Conservation (phyloP, 2,329 filamentous ascomycete species). For the Aureobasidium lini region DNA sequence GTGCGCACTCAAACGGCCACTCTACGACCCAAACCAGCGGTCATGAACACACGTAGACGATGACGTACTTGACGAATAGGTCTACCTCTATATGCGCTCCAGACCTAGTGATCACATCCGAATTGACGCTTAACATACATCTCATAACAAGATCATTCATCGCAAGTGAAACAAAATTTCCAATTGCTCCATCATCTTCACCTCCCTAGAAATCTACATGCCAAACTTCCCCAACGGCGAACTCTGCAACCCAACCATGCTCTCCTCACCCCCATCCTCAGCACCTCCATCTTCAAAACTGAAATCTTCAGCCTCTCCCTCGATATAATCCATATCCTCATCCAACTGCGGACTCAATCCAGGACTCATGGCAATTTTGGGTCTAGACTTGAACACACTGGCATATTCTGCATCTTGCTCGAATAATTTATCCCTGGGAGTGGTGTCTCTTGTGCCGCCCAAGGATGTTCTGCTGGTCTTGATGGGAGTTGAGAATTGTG, state of each 20-base stretch:
- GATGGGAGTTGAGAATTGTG: conserved; percentile 45
- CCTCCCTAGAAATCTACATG: not conserved
- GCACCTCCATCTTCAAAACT: not conserved
- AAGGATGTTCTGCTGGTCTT: conserved; percentile 19
- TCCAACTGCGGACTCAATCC: not conserved
- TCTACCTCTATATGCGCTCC: too few relatives aligned
- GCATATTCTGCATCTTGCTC: conserved; percentile 66
- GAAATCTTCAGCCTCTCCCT: not conserved
- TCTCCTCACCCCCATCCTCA: not conserved
- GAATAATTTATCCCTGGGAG: conserved; percentile 63
- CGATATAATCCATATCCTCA: not conserved
- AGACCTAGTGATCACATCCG: too few relatives aligned
- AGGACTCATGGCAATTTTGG: conserved; percentile 72
- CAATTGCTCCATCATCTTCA: not conserved
- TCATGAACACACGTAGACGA: too few relatives aligned
- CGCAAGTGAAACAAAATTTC: too few relatives aligned
- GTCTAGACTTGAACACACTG: conserved; percentile 76
- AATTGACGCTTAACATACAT: too few relatives aligned
- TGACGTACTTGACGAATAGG: too few relatives aligned
- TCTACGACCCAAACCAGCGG: too few relatives aligned
- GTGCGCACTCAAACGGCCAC: too few relatives aligned
- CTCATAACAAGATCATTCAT: too few relatives aligned
- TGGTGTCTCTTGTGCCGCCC: conserved; percentile 25
- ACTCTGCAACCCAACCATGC: not conserved
- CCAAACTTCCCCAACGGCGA: not conserved